Evolutionary conservation across 345 rosid genomes (phyloP), one percentile per base, ranked within the genome.

Genomic region (Schrenkiella parvula): DNA sequence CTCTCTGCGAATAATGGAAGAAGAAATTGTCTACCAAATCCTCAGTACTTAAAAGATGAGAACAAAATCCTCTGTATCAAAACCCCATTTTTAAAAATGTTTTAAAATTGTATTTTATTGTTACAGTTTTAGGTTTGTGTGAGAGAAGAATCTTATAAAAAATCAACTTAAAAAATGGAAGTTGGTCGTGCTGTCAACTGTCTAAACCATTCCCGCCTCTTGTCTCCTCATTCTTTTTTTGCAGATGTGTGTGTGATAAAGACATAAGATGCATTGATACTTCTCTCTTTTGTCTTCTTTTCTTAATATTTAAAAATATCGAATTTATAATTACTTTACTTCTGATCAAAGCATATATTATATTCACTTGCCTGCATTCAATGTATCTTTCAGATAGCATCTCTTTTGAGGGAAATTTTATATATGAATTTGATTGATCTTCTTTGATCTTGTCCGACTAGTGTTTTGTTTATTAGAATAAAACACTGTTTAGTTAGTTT

Each of bases 1-100:
- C 68, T 67, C 55, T 75, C 7, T 67, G n/a, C 17, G 64, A 75
- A 75, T 75, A 53, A 61, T 68, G 71, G 71, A 76, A 61, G 37
- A 54, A 46, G 66, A 69, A 54, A 43, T 3, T 53, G 59, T 61
- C 75, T 38, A 75, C 71, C 71, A 47, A 62, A 69, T 59, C 37
- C 17, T 68, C 48, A 51, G 18, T 68, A 38, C 47, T 66, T 71
- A 50, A 66, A 44, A 66, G 67, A 59, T 46, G 22, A 66, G 68
- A 44, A 72, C 71, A 41, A 44, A 66, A 65, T 71, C 76, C 21
- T 71, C 62, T 65, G 39, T 9, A 64, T 64, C 61, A 76, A 64
- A 52, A 51, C 2, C 2, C 19, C 10, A 12, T 29, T 26, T 34
- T 26, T 55, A 28, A 56, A 67, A 55, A 63, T n/a, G n/a, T 41